Evolutionary conservation across 2,329 filamentous ascomycete genomes (phyloP), one percentile per base, ranked within the genome.

Genomic region (Arthrinium phaeospermum): DNA sequence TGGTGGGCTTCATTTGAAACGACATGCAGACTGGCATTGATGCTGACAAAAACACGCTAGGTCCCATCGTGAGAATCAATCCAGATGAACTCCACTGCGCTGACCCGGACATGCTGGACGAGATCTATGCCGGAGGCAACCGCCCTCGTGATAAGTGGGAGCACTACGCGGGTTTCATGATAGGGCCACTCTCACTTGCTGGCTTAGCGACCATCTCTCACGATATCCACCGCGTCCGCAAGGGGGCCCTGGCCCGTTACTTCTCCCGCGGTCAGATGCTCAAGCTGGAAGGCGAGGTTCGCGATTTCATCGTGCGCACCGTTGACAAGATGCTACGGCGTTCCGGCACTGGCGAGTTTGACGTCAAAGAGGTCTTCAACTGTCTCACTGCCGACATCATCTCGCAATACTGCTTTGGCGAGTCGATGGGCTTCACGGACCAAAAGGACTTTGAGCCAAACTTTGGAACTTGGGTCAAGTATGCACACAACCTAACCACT

Each of bases 191-290:
- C 4, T 24, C 22, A 13, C 22, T 24, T 3, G 41, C 69, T 8
- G 51, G 34, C 8, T 70, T 70, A n/a, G n/a, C 69, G 3, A 70
- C 69, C 14, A 41, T 70, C 14, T 61, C 69, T 30, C 69, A 70
- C 44, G 69, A 70, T 12, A n/a, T 70, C 22, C 69, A 70, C 51
- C 69, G 69, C 10, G 44, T 70, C 30, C 69, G 69, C 37, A 67
- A 16, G 37, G 44, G 37, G 10, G 64, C 37, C 22, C 45, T 82
- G 45, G 75, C 74, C 70, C 78, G 76, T 51, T 81, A 80, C 76
- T 82, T 82, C 72, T 81, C 80, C 0, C 77, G 77, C 30, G 64
- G 67, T 37, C 78, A 78, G 72, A 78, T 82, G 57, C 67, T 76
- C 3, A 74, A 75, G 77, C 78, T 82, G n/a, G 81, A 82, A 72